Evolutionary conservation across 1,284 basidiomycete genomes (phyloP).

Genomic region (Lentinula novae-zelandiae): DNA sequence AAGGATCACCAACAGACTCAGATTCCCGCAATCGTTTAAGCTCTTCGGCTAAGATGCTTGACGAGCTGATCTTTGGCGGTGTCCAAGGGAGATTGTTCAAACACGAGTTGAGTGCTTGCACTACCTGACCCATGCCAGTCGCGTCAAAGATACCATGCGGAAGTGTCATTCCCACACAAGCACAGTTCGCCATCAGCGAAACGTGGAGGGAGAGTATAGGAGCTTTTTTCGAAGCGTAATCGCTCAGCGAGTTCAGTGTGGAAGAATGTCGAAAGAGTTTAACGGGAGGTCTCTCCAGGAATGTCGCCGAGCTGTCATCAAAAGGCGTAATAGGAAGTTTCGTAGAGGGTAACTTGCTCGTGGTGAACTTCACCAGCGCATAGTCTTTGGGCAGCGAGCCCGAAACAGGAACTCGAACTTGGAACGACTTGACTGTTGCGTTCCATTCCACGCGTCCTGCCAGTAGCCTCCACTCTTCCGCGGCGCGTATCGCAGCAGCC

Average conservation of each 20-base stretch:
- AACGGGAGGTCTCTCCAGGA: conserved; percentile 1
- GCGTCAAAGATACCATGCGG: conserved; percentile 10
- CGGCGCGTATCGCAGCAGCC: background rate
- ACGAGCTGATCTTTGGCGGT: conserved; percentile 2
- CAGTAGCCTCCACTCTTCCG: conserved; percentile 7
- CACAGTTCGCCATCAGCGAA: conserved; percentile 3
- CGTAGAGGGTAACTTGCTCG: conserved; percentile 6
- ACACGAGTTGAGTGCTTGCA: background rate
- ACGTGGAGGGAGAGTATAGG: conserved; percentile 8
- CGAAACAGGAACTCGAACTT: conserved; percentile 1
- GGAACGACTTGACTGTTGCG: background rate
- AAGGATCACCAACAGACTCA: background rate
- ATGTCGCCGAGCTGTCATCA: background rate
- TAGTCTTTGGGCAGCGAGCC: background rate
- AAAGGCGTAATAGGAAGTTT: background rate
- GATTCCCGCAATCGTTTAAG: background rate
- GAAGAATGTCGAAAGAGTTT: conserved; percentile 7
- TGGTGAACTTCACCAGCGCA: conserved; percentile 3
- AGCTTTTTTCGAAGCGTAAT: conserved; percentile 4
- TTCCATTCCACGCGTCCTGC: conserved; percentile 8
- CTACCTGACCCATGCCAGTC: conserved; percentile 5
- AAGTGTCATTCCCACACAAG: conserved; percentile 7
- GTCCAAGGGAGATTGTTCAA: conserved; percentile 6
- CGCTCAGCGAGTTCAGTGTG: background rate
- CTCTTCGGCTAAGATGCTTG: conserved; percentile 1